A percentile compares a stretch with the other conserved stretches of the same genome.
These are phyloP conservation scores for Dipsacomyces acuminosporus DNA, from an alignment of 371 early-diverging fungal genomes.

Conservation along the genomic window DNA sequence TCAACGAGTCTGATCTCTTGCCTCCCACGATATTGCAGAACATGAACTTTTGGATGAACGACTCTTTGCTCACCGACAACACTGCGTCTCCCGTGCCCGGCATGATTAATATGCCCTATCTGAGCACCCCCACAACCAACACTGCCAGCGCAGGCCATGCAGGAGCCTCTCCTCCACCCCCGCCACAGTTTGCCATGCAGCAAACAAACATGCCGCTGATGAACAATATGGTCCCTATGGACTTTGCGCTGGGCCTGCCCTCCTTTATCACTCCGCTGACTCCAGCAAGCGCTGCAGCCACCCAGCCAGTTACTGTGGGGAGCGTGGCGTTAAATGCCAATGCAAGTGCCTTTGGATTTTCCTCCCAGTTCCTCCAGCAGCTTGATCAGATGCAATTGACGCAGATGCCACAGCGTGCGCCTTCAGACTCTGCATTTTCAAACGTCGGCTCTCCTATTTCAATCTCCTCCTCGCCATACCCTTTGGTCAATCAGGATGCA, in stretches of 20 bases:
- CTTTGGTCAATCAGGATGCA: conserved; percentile 22
- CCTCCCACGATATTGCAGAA: conserved; percentile 42
- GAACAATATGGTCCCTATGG: conserved; percentile 34
- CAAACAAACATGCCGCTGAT: not conserved
- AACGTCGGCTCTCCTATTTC: conserved; percentile 17
- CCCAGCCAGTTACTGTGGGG: too few relatives aligned
- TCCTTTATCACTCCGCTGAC: conserved; percentile 1
- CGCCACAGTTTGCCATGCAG: too few relatives aligned
- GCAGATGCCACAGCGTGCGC: too few relatives aligned
- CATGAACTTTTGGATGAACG: conserved; percentile 46
- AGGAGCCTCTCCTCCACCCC: not conserved
- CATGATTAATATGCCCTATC: too few relatives aligned
- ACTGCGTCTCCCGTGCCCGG: too few relatives aligned
- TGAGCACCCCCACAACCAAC: not conserved
- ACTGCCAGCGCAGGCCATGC: not conserved
- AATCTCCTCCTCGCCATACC: conserved; percentile 22
- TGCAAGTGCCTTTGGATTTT: conserved; percentile 4
- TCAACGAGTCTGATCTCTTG: conserved; percentile 41
- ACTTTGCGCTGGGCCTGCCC: conserved; percentile 40
- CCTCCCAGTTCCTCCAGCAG: conserved; percentile 30
- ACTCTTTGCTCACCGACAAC: conserved; percentile 33
- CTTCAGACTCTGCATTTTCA: conserved; percentile 1
- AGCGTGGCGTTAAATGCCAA: too few relatives aligned
- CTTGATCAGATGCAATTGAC: conserved; percentile 15
- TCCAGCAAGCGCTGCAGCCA: not conserved